A percentile compares a stretch with the other conserved stretches of the same genome.
Evolutionary conservation across 768 basidiomycete species (phyloP).

Genomic region (Cytidiella melzeri): DNA sequence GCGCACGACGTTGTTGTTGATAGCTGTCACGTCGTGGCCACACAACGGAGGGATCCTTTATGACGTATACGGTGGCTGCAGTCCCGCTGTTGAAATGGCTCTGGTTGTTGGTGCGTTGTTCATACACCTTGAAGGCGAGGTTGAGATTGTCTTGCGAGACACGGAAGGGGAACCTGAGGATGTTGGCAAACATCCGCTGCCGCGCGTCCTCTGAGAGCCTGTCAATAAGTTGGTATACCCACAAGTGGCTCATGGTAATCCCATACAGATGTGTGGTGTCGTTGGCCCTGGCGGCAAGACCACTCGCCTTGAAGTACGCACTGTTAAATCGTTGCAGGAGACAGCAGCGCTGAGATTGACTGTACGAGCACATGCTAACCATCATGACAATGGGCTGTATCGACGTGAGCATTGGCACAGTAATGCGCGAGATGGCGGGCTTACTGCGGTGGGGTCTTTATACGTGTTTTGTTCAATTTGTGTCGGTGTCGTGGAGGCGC

Average conservation of each 20-base stretch:
- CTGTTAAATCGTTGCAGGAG: slow-evolving; percentile 26
- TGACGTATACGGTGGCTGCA: slow-evolving; percentile 22
- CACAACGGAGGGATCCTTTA: slow-evolving; percentile 6
- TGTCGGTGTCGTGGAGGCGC: slow-evolving; percentile 6
- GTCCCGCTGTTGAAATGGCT: slow-evolving; percentile 31
- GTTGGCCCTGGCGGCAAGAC: slow-evolving; percentile 31
- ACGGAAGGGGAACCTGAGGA: slow-evolving; percentile 21
- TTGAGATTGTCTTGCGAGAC: slow-evolving; percentile 34
- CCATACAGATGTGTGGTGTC: slow-evolving; percentile 32
- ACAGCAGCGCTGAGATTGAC: slow-evolving; percentile 8
- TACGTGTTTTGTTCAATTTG: slow-evolving; percentile 2
- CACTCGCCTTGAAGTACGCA: slow-evolving; percentile 33
- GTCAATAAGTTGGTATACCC: slow-evolving; percentile 18
- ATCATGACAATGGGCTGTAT: slow-evolving; percentile 4
- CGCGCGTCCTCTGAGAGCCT: slow-evolving; percentile 7
- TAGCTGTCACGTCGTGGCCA: background rate
- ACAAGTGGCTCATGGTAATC: slow-evolving; percentile 36
- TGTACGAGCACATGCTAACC: background rate
- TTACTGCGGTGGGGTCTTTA: slow-evolving; percentile 8
- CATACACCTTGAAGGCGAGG: slow-evolving; percentile 30
- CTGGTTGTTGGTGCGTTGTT: slow-evolving; percentile 33
- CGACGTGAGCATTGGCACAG: background rate
- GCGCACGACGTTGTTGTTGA: background rate
- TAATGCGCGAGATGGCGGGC: background rate
- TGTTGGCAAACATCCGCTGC: slow-evolving; percentile 22